Base-by-base conservation (phyloP, 1,284 basidiomycete genomes). In the Melampsora americana region DNA sequence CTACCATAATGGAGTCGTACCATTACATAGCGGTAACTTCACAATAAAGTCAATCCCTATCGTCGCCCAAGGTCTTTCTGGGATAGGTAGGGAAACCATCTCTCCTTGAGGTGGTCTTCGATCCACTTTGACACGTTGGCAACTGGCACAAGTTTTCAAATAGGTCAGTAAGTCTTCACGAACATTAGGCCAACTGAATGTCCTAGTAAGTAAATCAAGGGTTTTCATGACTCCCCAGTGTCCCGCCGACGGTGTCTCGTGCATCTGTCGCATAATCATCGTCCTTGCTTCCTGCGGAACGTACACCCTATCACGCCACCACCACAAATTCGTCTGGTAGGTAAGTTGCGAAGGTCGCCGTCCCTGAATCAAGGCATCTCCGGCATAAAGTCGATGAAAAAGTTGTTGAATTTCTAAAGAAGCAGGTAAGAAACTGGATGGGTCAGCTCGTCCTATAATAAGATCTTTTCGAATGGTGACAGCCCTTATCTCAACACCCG, bases 1-100 rank as follows among this genome's bases (percentile, higher is more conserved):
- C 28, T 6, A 82, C 79, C 46, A 82, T 23, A 0, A 82, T 69
- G 1, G 71, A 62, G 67, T 82, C 76, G 39, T 69, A 79, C 68
- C 75, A 1, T 66, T 5, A 0, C 56, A 71, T 0, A 32, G 14
- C 0, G 78, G 78, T 0, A 82, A 77, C 3, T 79, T 77, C 0
- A 67, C 77, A 48, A 81, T 80, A 0, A 82, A 67, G 39, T 81
- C 78, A 7, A 78, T 56, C 0, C 71, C 77, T 20, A 81, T 9
- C 2, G 65, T 73, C 1, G 75, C 50, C 23, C 77, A 80, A 0
- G 78, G 78, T n/a, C 35, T 60, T 5, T 20, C 7, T 20, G 77
- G 78, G 18, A 75, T 46, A 16, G 53, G 18, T 14, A 70, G 20
- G 16, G 32, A 18, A 6, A 5, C 18, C n/a, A 70, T 11, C 11